phyloP scores from a whole-genome alignment of 139 green algal species.

The Chlamydomonas sp. region DNA sequence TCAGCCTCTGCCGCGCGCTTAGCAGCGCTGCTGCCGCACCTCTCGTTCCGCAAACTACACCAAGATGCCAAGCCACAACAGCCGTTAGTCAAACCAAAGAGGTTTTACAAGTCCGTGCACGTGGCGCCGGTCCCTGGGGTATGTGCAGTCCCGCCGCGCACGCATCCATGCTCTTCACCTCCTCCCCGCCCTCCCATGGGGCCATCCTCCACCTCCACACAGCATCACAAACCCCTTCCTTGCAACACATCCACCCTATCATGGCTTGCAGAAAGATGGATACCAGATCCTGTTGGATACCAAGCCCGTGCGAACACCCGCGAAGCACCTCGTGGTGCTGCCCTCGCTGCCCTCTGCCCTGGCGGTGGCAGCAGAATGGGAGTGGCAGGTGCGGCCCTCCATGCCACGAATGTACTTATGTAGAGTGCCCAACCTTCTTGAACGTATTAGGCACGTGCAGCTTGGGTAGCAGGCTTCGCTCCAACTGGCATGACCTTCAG shows the following conservation, averaged over 20 bases:
- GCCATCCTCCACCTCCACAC: no score
- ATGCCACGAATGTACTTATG: background rate
- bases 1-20: background rate
- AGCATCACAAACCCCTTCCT: no score
- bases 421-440: background rate
- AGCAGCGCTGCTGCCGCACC: constrained; percentile 28
- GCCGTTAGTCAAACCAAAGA: background rate
- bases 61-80: background rate
- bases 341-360: constrained; percentile 77
- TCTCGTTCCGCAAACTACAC: background rate
- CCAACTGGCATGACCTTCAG: background rate
- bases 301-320: constrained; percentile 79
- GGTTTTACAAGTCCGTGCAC: constrained; percentile 21
- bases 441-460: background rate
- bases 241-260: no score
- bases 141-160: background rate
- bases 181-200: no score
- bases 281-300: constrained; percentile 75
- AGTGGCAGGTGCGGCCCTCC: constrained; percentile 77
- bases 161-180: no score
- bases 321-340: constrained; percentile 67
- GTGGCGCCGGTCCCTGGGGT: background rate
- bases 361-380: constrained; percentile 93
- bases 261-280: background rate
- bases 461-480: background rate